These are phyloP conservation scores for Anthostomella pinea DNA, from an alignment of 2,329 filamentous ascomycete species.

Conservation along the genomic window DNA sequence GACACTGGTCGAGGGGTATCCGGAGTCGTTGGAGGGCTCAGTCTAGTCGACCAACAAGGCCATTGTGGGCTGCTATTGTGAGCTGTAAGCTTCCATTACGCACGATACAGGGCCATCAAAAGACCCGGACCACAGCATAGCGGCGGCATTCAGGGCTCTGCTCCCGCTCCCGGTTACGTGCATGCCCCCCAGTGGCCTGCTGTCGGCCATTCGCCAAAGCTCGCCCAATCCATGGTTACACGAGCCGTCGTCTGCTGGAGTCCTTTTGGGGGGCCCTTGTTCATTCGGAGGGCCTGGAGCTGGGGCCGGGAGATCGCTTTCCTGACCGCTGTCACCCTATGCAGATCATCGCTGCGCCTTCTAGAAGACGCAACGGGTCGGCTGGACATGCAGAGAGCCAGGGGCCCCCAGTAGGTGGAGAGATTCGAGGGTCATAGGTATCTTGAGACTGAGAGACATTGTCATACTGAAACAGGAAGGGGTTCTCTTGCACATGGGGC, in stretches of 20 bases:
- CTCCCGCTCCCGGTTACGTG: conserved; percentile 28
- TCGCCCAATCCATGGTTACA: conserved; percentile 28
- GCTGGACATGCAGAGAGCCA: conserved; percentile 14
- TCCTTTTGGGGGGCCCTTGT: conserved; percentile 25
- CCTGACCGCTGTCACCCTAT: conserved; percentile 22
- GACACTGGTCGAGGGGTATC: not conserved
- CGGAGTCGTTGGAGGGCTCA: not conserved
- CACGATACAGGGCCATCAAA: conserved; percentile 17
- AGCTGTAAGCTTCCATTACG: conserved; percentile 1
- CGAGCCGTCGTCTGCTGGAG: conserved; percentile 19
- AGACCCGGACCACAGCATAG: conserved; percentile 26
- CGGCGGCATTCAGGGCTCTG: conserved; percentile 25
- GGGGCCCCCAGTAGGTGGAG: conserved; percentile 2
- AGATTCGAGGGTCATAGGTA: conserved; percentile 1
- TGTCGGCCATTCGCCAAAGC: conserved; percentile 30
- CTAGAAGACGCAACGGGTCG: conserved; percentile 29
- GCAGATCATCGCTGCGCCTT: conserved; percentile 21
- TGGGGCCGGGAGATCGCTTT: conserved; percentile 19
- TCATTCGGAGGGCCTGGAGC: conserved; percentile 21
- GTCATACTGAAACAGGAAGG: not conserved
- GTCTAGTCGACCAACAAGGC: conserved; percentile 10
- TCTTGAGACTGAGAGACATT: not conserved
- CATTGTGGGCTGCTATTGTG: conserved; percentile 17
- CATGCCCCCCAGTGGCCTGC: conserved; percentile 25
- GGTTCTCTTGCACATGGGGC: not conserved